These are phyloP conservation scores for Monosporascus sp. DNA, from an alignment of 2,329 filamentous ascomycete genomes.

Conservation along the genomic window DNA sequence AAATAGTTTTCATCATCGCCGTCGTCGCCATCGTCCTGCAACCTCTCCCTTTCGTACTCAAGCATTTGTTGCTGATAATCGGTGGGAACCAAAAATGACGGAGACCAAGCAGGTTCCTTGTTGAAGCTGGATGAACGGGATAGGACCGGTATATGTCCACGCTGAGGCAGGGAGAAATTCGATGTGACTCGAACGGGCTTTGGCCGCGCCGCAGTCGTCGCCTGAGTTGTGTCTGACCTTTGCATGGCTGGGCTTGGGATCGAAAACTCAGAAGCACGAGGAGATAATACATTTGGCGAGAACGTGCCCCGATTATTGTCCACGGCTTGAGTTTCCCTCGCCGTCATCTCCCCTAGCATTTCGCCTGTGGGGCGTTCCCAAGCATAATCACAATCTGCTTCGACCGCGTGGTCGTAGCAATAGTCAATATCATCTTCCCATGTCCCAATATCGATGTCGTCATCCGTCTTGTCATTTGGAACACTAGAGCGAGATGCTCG, in stretches of 20 bases:
- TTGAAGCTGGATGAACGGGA: constrained; percentile 50
- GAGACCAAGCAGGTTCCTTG: constrained; percentile 54
- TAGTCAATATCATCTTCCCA: constrained; percentile 70
- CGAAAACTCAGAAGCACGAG: constrained; percentile 37
- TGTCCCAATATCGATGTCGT: constrained; percentile 37
- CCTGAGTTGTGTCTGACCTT: constrained; percentile 32
- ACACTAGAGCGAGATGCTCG: constrained; percentile 27
- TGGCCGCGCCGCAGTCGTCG: constrained; percentile 42
- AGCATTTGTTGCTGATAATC: constrained; percentile 55
- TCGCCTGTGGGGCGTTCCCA: constrained; percentile 58
- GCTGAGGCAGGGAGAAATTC: constrained; percentile 48
- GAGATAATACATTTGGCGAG: constrained; percentile 22
- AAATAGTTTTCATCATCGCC: constrained; percentile 26
- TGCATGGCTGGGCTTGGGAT: constrained; percentile 46
- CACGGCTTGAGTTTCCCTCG: constrained; percentile 5
- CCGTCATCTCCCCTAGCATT: constrained; percentile 27
- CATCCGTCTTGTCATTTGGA: constrained; percentile 17
- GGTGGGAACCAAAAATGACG: constrained; percentile 55
- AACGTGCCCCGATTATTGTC: constrained; percentile 6
- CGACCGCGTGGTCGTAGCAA: constrained; percentile 63
- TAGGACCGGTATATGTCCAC: constrained; percentile 31
- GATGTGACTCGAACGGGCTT: constrained; percentile 31
- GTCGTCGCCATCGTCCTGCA: constrained; percentile 27
- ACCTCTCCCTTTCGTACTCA: constrained; percentile 28
- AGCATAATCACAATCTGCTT: constrained; percentile 61